phyloP scores from a whole-genome alignment of 1,284 basidiomycete genomes.

The Ceratobasidium sp. region DNA sequence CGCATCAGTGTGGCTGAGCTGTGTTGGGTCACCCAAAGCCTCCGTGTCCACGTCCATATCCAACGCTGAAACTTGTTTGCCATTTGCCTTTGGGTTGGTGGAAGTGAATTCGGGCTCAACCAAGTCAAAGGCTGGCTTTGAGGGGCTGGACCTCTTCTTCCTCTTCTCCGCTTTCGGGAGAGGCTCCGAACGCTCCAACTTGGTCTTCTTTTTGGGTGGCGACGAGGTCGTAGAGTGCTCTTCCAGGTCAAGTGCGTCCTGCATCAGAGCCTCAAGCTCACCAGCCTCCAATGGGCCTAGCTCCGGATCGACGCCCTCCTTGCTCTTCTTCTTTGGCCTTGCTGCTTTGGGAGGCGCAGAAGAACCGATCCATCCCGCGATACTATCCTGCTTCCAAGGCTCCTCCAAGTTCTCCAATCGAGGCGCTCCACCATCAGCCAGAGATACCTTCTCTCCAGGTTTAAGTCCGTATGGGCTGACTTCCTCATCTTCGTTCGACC shows the following conservation, averaged over 20 bases:
- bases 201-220: slow-evolving; percentile 46
- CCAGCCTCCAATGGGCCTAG: slow-evolving; percentile 44
- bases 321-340: slow-evolving; percentile 46
- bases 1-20: slow-evolving; percentile 72
- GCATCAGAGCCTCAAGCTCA: slow-evolving; percentile 49
- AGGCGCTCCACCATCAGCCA: slow-evolving; percentile 20
- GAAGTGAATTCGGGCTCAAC: slow-evolving; percentile 63
- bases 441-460: slow-evolving; percentile 52
- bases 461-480: slow-evolving; percentile 52
- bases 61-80: slow-evolving; percentile 45
- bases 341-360: background rate
- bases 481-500: slow-evolving; percentile 44
- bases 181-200: slow-evolving; percentile 41
- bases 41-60: slow-evolving; percentile 52
- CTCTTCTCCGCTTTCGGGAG: slow-evolving; percentile 49
- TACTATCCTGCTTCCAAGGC: slow-evolving; percentile 49
- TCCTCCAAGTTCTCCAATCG: slow-evolving; percentile 60
- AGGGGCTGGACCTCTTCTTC: slow-evolving; percentile 45
- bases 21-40: slow-evolving; percentile 75
- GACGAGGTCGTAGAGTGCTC: slow-evolving; percentile 40
- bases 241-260: slow-evolving; percentile 41
- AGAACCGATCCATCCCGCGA: slow-evolving; percentile 41
- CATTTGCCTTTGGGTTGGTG: slow-evolving; percentile 48
- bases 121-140: slow-evolving; percentile 66
- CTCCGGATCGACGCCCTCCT: slow-evolving; percentile 43